Evolutionary conservation across 2,329 filamentous ascomycete genomes (phyloP).

Genomic region (Ophiocordyceps polyrhachis-furcata): DNA sequence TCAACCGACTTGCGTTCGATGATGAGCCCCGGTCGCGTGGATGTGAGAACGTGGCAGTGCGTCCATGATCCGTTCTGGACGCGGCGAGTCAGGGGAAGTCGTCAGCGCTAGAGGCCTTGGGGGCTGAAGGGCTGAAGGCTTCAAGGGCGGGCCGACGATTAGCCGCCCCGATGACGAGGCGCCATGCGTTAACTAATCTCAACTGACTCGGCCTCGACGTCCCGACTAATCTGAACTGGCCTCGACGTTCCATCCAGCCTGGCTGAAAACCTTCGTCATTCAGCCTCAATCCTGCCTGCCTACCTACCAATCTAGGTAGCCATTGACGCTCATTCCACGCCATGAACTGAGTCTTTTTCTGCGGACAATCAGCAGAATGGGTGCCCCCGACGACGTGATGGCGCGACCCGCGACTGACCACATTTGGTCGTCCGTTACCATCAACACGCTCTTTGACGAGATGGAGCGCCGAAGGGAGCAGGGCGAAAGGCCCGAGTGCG

Average conservation of each 20-base stretch:
- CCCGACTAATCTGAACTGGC: too few species aligned
- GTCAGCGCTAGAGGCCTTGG: neutral
- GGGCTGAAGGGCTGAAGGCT: too few species aligned
- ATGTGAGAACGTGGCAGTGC: neutral
- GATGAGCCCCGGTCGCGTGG: neutral
- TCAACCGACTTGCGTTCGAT: neutral
- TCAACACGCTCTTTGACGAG: constrained; percentile 31
- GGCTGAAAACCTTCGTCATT: neutral
- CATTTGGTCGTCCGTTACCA: constrained; percentile 30
- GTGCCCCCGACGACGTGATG: constrained; percentile 3
- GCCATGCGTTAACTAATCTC: neutral
- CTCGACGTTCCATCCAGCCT: neutral
- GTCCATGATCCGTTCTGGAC: neutral
- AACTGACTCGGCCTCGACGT: neutral
- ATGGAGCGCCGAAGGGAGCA: constrained; percentile 26
- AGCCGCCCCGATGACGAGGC: neutral
- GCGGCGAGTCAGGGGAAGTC: neutral
- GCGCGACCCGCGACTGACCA: constrained; percentile 8
- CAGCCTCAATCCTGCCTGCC: neutral
- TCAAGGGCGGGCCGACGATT: neutral
- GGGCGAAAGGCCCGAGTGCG: constrained; percentile 29
- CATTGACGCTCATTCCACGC: neutral
- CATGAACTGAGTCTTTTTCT: neutral
- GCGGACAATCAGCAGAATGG: constrained; percentile 2
- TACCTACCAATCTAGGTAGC: neutral